Conservation (phyloP, 2,329 filamentous ascomycete genomes). For the Diplodia mutila region DNA sequence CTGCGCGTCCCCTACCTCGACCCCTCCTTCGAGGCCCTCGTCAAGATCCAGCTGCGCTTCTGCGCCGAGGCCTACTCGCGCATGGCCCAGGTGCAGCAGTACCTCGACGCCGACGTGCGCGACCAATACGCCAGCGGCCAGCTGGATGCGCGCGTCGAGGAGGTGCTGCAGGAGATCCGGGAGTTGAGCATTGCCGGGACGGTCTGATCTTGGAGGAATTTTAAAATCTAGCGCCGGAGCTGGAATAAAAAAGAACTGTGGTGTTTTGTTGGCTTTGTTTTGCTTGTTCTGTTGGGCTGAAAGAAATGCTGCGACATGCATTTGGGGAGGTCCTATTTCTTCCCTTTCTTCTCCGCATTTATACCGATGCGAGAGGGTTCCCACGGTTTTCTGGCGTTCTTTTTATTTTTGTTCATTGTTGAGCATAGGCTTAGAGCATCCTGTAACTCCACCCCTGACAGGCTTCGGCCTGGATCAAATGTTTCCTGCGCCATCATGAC, state of each 20-base stretch:
- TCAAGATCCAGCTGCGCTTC: slow-evolving; percentile 97
- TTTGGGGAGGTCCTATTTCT: not conserved
- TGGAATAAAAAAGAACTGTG: not conserved
- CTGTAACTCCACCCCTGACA: not conserved
- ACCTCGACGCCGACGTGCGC: slow-evolving; percentile 90
- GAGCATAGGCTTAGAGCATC: not conserved
- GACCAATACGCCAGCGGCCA: slow-evolving; percentile 96
- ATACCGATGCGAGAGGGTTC: not conserved
- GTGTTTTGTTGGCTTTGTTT: not conserved
- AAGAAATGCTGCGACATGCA: not conserved
- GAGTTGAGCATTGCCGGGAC: slow-evolving; percentile 89
- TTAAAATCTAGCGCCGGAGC: not conserved
- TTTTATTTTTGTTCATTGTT: not conserved
- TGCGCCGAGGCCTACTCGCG: slow-evolving; percentile 96
- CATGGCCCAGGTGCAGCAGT: slow-evolving; percentile 99
- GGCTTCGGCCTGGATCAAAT: not conserved
- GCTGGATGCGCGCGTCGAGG: slow-evolving; percentile 87
- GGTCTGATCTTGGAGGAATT: slow-evolving; percentile 43
- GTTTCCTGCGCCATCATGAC: not conserved
- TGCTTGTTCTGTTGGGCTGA: not conserved
- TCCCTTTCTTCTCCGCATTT: not conserved
- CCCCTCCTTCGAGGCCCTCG: slow-evolving; percentile 93
- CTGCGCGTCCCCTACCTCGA: slow-evolving; percentile 96
- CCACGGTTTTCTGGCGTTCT: not conserved
- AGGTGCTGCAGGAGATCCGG: slow-evolving; percentile 94